Conservation (phyloP, 768 basidiomycete genomes). For the Leccinum longicurvipes region DNA sequence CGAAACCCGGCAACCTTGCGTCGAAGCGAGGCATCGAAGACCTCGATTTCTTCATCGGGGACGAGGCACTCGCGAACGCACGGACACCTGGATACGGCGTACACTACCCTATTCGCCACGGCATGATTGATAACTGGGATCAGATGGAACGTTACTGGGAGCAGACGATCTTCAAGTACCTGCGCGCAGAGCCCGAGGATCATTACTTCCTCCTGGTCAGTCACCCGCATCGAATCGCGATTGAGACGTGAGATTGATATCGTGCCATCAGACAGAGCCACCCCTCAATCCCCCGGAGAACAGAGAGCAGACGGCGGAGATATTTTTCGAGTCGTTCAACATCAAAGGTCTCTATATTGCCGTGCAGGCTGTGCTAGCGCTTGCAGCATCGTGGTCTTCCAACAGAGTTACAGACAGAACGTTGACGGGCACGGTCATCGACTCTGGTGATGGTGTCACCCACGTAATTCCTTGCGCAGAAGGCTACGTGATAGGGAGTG, state of each 20-base stretch:
- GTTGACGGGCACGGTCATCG: constrained; percentile 95
- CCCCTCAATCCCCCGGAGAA: constrained; percentile 98
- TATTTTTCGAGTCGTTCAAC: constrained; percentile 99
- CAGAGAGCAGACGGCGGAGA: constrained; percentile 97
- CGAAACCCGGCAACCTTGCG: constrained; percentile 91
- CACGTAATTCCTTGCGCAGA: constrained; percentile 97
- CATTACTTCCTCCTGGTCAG: constrained; percentile 96
- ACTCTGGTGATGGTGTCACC: constrained; percentile 98
- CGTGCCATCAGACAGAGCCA: constrained; percentile 82
- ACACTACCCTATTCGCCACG: constrained; percentile 95
- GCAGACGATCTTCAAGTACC: constrained; percentile 99
- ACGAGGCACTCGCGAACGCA: constrained; percentile 93
- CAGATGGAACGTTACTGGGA: constrained; percentile 99
- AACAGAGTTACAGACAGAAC: constrained; percentile 87
- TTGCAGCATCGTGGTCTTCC: constrained; percentile 96
- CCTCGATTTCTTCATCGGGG: constrained; percentile 99
- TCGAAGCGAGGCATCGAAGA: constrained; percentile 98
- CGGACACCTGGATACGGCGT: constrained; percentile 94
- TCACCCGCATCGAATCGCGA: constrained; percentile 8
- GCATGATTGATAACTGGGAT: constrained; percentile 98
- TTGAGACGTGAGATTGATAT: neutral
- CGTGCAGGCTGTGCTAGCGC: constrained; percentile 96
- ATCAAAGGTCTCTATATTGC: constrained; percentile 98
- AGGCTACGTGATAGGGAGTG: constrained; percentile 97
- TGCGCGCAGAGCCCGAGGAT: constrained; percentile 97